Conservation (phyloP, 1,284 basidiomycete species). For the Ganoderma lucidum region DNA sequence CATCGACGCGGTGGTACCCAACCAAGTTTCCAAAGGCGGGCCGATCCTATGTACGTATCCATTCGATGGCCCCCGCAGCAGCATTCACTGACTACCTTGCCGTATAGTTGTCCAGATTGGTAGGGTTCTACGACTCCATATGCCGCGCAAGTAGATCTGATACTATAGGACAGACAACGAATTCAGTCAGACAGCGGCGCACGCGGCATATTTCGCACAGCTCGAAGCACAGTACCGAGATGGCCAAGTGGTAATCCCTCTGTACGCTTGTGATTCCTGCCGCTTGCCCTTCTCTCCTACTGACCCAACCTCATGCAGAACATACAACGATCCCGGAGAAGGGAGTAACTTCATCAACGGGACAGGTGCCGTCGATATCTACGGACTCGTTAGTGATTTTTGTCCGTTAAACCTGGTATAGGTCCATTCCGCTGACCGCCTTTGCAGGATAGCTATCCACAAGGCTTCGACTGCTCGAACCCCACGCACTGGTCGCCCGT, state of each 20-base stretch:
- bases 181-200: constrained; percentile 60
- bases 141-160: not conserved
- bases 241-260: constrained; percentile 69
- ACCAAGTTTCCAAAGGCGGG: constrained; percentile 76
- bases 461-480: constrained; percentile 77
- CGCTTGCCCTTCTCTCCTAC: not conserved
- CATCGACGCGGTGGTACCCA: constrained; percentile 63
- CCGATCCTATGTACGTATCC: constrained; percentile 71
- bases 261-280: constrained; percentile 40
- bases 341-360: constrained; percentile 74
- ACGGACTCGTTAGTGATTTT: constrained; percentile 49
- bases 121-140: constrained; percentile 37
- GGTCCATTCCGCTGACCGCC: not conserved
- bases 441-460: constrained; percentile 69
- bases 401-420: too few relatives aligned
- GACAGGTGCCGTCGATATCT: constrained; percentile 62
- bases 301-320: constrained; percentile 38
- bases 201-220: constrained; percentile 72
- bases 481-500: constrained; percentile 68
- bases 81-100: not conserved
- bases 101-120: constrained; percentile 72
- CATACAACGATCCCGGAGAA: constrained; percentile 75
- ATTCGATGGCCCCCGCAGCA: not conserved
- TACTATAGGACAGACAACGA: constrained; percentile 70
- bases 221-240: constrained; percentile 63